Base-by-base conservation (phyloP, 352 stramenopile genomes). In the Phytopythium montanum region DNA sequence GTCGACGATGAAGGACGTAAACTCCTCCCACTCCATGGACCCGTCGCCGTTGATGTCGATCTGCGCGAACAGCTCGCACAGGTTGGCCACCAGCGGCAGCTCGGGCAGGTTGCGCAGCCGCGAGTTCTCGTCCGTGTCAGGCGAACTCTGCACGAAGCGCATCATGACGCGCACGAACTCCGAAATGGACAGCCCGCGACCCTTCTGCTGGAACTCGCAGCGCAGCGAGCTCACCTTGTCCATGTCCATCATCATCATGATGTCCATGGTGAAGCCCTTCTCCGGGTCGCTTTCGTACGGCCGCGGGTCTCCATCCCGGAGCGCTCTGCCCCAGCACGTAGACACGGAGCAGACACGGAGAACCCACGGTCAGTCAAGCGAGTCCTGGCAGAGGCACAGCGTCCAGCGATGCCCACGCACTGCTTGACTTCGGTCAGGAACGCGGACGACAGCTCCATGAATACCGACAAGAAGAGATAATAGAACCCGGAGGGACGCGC, bases 11-110 rank as follows among this genome's bases (percentile, higher is more conserved):
- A 95, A 96, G 16, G 76, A 89, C 52, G 88, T 97, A 61, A 97
- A 96, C 65, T 97, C 88, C 55, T 96, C 87, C 89, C 88, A 97
- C 64, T 96, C 88, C 84, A 96, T 92, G n/a, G 85, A 90, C 4
- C 87, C 88, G 63, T 97, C 88, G 49, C 85, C 88, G 55, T 97
- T 96, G 61, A 96, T 92, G 66, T 97, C 89, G 54, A 97, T 96
- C 65, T 96, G 86, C 25, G 84, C 88, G 48, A 97, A 97, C 44
- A 97, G 81, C 62, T 97, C 88, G 54, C 81, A 94, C 16, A 96
- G 65, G 42, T 96, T 91, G 8, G 85, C 83, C 10, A 95, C 80
- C 21, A 96, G 79, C 65, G 95, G 75, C 25, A 70, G 73, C 65
- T 97, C 85, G 5, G 66, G 72, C 44, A 96, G 61, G 46, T 85